Evolutionary conservation across 371 early-diverging fungal species (phyloP), one percentile per base, ranked within the genome.

Genomic region (Haplosporangium sp.): DNA sequence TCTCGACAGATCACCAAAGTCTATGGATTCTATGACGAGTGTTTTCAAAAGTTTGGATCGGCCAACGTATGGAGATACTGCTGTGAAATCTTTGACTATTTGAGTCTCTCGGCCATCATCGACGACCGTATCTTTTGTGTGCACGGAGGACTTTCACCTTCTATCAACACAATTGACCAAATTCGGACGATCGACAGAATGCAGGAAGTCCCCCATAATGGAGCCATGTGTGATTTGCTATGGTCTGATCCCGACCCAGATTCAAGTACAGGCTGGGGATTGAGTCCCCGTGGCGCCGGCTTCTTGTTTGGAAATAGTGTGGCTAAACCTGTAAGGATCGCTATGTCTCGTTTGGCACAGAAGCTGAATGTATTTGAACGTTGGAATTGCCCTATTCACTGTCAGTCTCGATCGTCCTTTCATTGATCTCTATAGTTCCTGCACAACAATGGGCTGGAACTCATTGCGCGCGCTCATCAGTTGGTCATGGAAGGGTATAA

Each of bases 11-110:
- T 99, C 64, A 99, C 99, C 13, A 97, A 99, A 82, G 98, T 99
- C 9, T 99, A 99, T 82, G 99, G 99, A 23, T 99, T 99, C 80
- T 99, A 99, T 82, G 99, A 99, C 81, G 99, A 99, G 81, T 99
- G 99, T 82, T 85, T 96, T 71, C 91, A 96, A 65, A 99, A 99
- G 84, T 99, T 93, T 85, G 99, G 97, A n/a, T 93, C 94, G 0
- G 93, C 95, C 47, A 94, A 95, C 79, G 99, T 99, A 9, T 99
- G 99, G 99, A 88, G 96, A 71, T 93, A 95, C 70, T 99, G 99
- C 86, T 98, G 98, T 68, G 99, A 99, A 74, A 92, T 99, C 18
- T 99, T 99, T 81, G 99, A 99, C 80, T 98, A 95, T 79, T 88
- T 99, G 58, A 94, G 95, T 50, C 81, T 99, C 46, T 91, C 95